Base-by-base conservation (phyloP, 2,329 filamentous ascomycete genomes). In the Fusarium odoratissimum region DNA sequence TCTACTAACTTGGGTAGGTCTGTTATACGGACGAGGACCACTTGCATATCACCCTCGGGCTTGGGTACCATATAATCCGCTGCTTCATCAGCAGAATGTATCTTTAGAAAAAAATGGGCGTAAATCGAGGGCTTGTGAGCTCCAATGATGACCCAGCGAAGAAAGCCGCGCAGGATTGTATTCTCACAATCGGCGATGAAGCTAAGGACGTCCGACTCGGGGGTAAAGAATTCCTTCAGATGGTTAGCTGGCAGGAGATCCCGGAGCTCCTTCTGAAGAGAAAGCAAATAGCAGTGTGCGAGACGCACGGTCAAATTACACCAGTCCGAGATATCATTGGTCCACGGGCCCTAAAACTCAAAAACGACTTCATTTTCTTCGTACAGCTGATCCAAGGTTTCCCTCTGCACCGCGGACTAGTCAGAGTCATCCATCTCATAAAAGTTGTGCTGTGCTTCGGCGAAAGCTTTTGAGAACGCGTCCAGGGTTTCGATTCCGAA, bases 291-390 rank as follows among this genome's bases (percentile, higher is more conserved):
- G 1, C 44, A 4, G 5, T 45, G 25, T 45, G 25, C 44, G 8
- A 45, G 11, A 7, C 5, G 0, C 17, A 14, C 17, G 12, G 25
- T 3, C 44, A 45, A 2, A 30, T 4, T 30, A n/a, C 19, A 28
- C 28, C 28, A n/a, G 4, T n/a, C 21, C 0, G 0, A 11, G 45
- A 12, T n/a, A 30, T 30, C 45, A 2, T 16, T 13, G 28, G 4
- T 1, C 19, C 25, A 4, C 0, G 4, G n/a, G n/a, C n/a, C n/a
- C n/a, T n/a, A n/a, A n/a, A n/a, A n/a, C n/a, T n/a, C n/a, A n/a
- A n/a, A n/a, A n/a, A n/a, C n/a, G n/a, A n/a, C n/a, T n/a, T n/a
- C 19, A 21, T 7, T 0, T 1, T 4, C 0, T 5, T 10, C 0
- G 25, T 46, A 28, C 3, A 46, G 7, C 1, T 30, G 12, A 10